Conservation (phyloP, 192 early-diverging fungal genomes). For the Chytriomyces confervae region DNA sequence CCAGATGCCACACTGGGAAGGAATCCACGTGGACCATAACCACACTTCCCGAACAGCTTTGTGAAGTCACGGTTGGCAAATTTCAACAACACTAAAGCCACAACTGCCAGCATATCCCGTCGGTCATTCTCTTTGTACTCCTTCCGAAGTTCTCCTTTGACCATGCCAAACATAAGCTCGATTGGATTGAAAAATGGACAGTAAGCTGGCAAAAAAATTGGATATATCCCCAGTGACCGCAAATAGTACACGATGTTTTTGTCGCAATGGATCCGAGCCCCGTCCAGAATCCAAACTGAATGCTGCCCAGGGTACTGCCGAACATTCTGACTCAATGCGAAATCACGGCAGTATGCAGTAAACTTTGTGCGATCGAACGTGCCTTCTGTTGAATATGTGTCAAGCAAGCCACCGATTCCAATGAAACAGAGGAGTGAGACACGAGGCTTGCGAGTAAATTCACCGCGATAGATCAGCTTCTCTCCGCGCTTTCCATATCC, state of each 20-base stretch:
- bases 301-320: conserved; percentile 21
- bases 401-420: conserved; percentile 30
- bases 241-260: conserved; percentile 9
- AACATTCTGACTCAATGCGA: conserved; percentile 25
- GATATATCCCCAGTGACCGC: neutral
- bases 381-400: conserved; percentile 8
- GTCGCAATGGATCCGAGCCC: conserved; percentile 30
- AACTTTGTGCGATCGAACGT: conserved; percentile 36
- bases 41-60: too few species aligned
- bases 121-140: too few species aligned
- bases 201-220: neutral
- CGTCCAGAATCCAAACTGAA: conserved; percentile 40
- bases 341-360: conserved; percentile 9
- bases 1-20: too few species aligned
- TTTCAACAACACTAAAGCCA: too few species aligned
- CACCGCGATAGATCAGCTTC: conserved; percentile 13
- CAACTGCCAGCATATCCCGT: too few species aligned
- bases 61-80: too few species aligned
- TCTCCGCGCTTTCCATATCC: conserved; percentile 33
- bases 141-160: too few species aligned
- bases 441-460: conserved; percentile 26
- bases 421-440: conserved; percentile 36
- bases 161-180: too few species aligned
- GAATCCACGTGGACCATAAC: too few species aligned
- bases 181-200: too few species aligned